Base-by-base conservation (phyloP, 148 eudicot genomes). In the Pouteria glomerata region DNA sequence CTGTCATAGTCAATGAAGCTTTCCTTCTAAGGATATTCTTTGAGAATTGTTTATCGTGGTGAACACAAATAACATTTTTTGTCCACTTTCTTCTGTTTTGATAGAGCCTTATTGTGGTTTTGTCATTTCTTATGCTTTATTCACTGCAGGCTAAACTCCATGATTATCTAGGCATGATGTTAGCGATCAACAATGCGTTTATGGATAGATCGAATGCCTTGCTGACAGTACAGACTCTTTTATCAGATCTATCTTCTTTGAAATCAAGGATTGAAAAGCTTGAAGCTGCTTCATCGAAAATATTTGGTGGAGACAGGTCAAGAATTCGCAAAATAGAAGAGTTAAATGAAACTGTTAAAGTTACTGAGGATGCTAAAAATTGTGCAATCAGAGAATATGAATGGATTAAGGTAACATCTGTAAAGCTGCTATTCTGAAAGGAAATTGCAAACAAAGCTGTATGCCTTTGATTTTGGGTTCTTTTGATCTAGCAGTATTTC, bases 161-260 rank as follows among this genome's bases (percentile, higher is more conserved):
- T 85, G 99, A 96, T 53, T 96, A 96, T 76, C 90, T 96, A 14
- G 99, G 97, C 57, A 83, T 87, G 83, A 92, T 92, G 97, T 71
- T 96, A 67, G 90, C 97, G 44, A 89, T 92, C 73, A 90, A 92
- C 76, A 90, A 92, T 83, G 99, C 99, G 45, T 92, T 90, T 85
- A 77, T 91, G 58, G 99, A 96, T 53, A 84, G 99, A 23, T 84
- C 99, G 77, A 96, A 76, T 82, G 99, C 97, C 74, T 76, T 96
- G 74, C 73, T 96, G 87, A 92, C 97, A 2, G 97, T 96, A 73
- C 99, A 96, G 81, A 92, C 99, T 68, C 94, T 96, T 69, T 74
- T 84, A 55, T 81, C 99, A 15, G 99, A 96, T 21, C 44, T 92
- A 64, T 79, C 94, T 29, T 69, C 94, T 27, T 78, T 96, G 63